phyloP scores from a whole-genome alignment of 2,329 filamentous ascomycete genomes.

The Diaporthe amygdali region DNA sequence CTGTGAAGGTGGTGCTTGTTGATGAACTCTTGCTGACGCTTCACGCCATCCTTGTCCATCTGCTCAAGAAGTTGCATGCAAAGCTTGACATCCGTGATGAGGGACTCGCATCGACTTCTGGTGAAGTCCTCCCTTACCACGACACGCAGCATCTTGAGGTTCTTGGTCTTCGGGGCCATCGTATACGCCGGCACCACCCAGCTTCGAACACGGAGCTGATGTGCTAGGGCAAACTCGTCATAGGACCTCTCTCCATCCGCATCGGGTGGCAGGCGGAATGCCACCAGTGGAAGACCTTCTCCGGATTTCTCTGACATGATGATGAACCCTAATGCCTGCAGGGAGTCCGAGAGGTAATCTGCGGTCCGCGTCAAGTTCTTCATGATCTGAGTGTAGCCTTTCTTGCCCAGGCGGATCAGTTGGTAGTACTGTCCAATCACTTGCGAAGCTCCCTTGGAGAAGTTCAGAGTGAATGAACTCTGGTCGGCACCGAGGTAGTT shows the following conservation, averaged over 20 bases:
- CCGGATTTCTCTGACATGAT: slow-evolving; percentile 86
- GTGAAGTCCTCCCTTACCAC: slow-evolving; percentile 94
- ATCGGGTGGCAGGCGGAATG: slow-evolving; percentile 75
- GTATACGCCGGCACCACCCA: slow-evolving; percentile 98
- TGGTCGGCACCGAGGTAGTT: slow-evolving; percentile 98
- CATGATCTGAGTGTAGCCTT: slow-evolving; percentile 93
- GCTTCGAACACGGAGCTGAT: slow-evolving; percentile 82
- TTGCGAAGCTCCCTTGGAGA: slow-evolving; percentile 92
- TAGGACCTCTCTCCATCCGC: slow-evolving; percentile 66
- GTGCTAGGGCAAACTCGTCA: slow-evolving; percentile 81
- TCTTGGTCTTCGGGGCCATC: slow-evolving; percentile 87
- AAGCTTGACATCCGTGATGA: slow-evolving; percentile 80
- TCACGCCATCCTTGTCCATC: slow-evolving; percentile 75
- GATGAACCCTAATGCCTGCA: slow-evolving; percentile 79
- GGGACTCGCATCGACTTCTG: slow-evolving; percentile 77
- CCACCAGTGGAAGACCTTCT: slow-evolving; percentile 84
- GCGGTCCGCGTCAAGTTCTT: slow-evolving; percentile 87
- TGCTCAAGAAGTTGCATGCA: slow-evolving; percentile 73
- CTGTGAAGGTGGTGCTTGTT: slow-evolving; percentile 58
- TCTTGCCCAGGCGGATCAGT: slow-evolving; percentile 91
- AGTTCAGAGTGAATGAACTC: slow-evolving; percentile 95
- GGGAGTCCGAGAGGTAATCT: slow-evolving; percentile 79
- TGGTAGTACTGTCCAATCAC: slow-evolving; percentile 98
- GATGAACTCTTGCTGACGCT: slow-evolving; percentile 72
- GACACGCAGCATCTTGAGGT: slow-evolving; percentile 88